A percentile compares a stretch with the other conserved stretches of the same genome.
These are phyloP conservation scores for Sporothrix pallida DNA, from an alignment of 2,329 filamentous ascomycete genomes.

Conservation along the genomic window DNA sequence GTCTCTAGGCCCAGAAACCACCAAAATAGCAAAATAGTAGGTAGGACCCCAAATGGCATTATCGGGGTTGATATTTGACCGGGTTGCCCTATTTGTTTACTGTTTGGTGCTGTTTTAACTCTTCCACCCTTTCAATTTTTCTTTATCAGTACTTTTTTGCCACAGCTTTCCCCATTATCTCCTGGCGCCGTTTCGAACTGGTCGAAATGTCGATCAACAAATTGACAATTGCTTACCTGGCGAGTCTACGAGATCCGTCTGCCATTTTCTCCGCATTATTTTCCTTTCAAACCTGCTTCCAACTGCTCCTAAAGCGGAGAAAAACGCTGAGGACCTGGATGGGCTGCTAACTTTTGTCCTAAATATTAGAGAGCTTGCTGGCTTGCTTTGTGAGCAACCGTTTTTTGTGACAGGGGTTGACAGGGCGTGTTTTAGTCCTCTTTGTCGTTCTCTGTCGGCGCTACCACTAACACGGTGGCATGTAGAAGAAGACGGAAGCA, in stretches of 20 bases:
- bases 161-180: neutral
- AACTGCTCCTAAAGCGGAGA: neutral
- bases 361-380: neutral
- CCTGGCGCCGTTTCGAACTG: neutral
- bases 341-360: neutral
- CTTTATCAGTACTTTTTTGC: neutral
- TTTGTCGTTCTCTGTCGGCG: neutral
- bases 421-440: neutral
- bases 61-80: conserved; percentile 6
- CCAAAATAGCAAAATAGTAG: too few species aligned
- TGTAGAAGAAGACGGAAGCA: neutral
- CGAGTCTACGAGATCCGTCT: neutral
- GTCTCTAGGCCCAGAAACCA: neutral
- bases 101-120: neutral
- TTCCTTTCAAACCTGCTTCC: neutral
- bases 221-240: neutral
- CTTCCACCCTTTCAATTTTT: neutral
- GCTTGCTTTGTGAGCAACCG: neutral
- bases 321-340: neutral
- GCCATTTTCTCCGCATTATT: neutral
- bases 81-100: neutral
- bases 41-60: too few species aligned
- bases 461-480: conserved; percentile 11
- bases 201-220: neutral
- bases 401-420: neutral